Base-by-base conservation (phyloP, 2,329 filamentous ascomycete genomes). In the Ophiobolus disseminans region DNA sequence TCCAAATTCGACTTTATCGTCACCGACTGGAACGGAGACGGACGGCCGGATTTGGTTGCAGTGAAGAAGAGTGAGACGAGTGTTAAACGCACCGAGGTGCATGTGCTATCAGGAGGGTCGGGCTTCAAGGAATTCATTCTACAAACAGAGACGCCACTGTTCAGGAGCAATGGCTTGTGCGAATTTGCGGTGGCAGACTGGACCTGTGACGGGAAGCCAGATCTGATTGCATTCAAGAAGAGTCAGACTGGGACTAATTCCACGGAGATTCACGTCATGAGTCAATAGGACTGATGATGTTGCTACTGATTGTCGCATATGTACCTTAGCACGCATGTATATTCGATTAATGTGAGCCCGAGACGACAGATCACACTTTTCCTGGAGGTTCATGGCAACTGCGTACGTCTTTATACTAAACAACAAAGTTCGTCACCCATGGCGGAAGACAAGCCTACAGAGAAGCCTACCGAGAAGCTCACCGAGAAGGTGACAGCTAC, bases 261-360 rank as follows among this genome's bases (percentile, higher is more conserved):
- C 7, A 39, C 42, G 34, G 42, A 45, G 34, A 10, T 45, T 14
- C 44, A 47, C 16, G 44, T 47, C 17, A 47, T 47, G 37, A 36
- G 21, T 22, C 44, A 47, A 40, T 11, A 38, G 17, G 23, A 25
- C 16, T 45, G 26, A 32, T 30, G 20, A 28, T 42, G 30, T 22
- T 28, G 22, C 3, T 21, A n/a, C 11, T 30, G 6, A n/a, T n/a
- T n/a, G n/a, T n/a, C n/a, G n/a, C n/a, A n/a, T n/a, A n/a, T n/a
- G n/a, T n/a, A n/a, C n/a, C n/a, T n/a, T n/a, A n/a, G n/a, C n/a
- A n/a, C n/a, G n/a, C n/a, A n/a, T n/a, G n/a, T n/a, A n/a, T n/a
- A n/a, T n/a, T n/a, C n/a, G n/a, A n/a, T n/a, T n/a, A n/a, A n/a
- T n/a, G n/a, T n/a, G n/a, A n/a, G n/a, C n/a, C n/a, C n/a, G n/a